Evolutionary conservation across 805 yeast species (phyloP), one percentile per base, ranked within the genome.

Genomic region (Candida wancherniae): DNA sequence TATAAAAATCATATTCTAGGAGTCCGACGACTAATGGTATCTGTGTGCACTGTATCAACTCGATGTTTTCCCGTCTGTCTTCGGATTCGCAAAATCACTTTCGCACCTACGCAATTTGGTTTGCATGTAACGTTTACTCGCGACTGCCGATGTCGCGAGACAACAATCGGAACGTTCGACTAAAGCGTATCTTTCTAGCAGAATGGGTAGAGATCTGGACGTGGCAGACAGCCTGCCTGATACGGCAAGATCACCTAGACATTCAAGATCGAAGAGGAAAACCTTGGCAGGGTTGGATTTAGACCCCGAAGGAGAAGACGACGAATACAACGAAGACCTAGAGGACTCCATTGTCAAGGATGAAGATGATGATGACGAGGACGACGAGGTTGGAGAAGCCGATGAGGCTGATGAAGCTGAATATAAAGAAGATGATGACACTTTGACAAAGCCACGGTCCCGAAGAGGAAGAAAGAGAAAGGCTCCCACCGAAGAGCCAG

Each of bases 281-380:
- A 44, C 32, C 7, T 33, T 44, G 27, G 49, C 47, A 14, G 49
- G 49, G 7, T 28, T 44, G 39, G 49, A 44, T 25, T 35, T 42
- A 24, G 49, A 42, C 27, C 43, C 45, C 7, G 49, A 44, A 18
- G 44, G 31, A 9, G 44, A 32, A 19, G 49, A 44, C 23, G 49
- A 40, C 15, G 47, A 40, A 14, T 39, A 40, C 20, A 40, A 41
- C 22, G 48, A 44, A 19, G 48, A 44, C 11, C 36, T 26, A 12
- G 48, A 44, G n/a, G 48, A 44, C n/a, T 37, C 47, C 10, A 27
- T 23, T 12, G 37, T 33, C 19, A 42, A 44, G 22, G 44, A 36
- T 12, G 48, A 43, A 10, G 45, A 38, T 18, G 40, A 22, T 31
- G 34, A 22, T 19, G 45, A 40, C 6, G 45, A 26, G 3, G 44